Conservation (phyloP, 768 basidiomycete species). For the Cystobasidium onofrii region DNA sequence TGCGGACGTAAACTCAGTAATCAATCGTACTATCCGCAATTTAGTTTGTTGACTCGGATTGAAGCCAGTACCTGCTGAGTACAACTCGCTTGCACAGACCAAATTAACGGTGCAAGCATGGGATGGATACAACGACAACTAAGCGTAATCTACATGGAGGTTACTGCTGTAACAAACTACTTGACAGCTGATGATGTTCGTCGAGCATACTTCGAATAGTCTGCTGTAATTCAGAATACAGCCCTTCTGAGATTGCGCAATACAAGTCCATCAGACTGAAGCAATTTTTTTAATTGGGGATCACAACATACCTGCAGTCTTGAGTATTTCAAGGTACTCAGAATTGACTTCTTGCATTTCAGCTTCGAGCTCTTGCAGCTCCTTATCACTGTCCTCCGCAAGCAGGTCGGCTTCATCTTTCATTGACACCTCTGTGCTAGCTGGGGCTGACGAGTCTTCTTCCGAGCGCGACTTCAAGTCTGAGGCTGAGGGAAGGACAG, state of each 20-base stretch:
- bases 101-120: too few species aligned
- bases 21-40: too few species aligned
- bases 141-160: background rate
- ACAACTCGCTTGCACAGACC: too few species aligned
- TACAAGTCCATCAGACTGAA: background rate
- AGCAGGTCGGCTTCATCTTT: background rate
- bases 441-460: background rate
- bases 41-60: too few species aligned
- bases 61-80: too few species aligned
- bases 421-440: background rate
- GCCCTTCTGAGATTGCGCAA: background rate
- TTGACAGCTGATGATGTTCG: conserved; percentile 25
- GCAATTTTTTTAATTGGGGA: too few species aligned
- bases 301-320: conserved; percentile 64
- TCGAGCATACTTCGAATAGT: conserved; percentile 19
- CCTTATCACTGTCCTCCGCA: conserved; percentile 52
- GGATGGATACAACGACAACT: background rate
- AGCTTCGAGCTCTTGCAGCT: conserved; percentile 60
- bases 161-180: background rate
- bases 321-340: conserved; percentile 65
- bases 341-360: conserved; percentile 66
- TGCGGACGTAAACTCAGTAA: too few species aligned
- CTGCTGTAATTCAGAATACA: conserved; percentile 1
- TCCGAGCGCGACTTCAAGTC: background rate
- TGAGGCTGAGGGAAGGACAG: conserved; percentile 50